Conservation (phyloP, 768 basidiomycete species). For the Kwoniella mangroviensis region DNA sequence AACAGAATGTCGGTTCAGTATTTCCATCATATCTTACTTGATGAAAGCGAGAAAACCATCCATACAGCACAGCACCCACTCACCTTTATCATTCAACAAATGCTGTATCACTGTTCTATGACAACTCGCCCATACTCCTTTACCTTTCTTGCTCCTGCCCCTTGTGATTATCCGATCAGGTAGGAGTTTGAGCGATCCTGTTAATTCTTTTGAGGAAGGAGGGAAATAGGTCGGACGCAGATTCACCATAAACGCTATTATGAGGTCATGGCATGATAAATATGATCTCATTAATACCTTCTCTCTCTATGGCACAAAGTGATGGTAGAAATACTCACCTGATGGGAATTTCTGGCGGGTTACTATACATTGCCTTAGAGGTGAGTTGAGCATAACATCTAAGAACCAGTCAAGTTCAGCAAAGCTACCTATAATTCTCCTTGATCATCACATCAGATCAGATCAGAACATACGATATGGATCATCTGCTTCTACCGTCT, state of each 20-base stretch:
- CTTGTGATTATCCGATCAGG: slow-evolving; percentile 12
- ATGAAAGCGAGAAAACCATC: too few species aligned
- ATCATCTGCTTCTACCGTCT: neutral
- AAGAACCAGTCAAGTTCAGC: neutral
- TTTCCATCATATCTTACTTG: neutral
- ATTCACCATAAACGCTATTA: slow-evolving; percentile 19
- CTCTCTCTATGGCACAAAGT: too few species aligned
- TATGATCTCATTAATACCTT: too few species aligned
- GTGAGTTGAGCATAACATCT: slow-evolving; percentile 11
- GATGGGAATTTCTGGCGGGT: slow-evolving; percentile 21
- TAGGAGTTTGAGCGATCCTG: slow-evolving; percentile 12
- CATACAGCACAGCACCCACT: neutral
- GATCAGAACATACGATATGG: slow-evolving; percentile 7
- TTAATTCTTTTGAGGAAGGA: neutral
- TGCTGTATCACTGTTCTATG: slow-evolving; percentile 2
- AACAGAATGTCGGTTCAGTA: neutral
- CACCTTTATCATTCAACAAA: slow-evolving; percentile 13
- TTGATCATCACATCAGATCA: neutral
- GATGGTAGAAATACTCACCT: slow-evolving; percentile 6
- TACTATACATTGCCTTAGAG: slow-evolving; percentile 18
- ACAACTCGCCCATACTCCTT: slow-evolving; percentile 19
- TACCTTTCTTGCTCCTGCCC: slow-evolving; percentile 11
- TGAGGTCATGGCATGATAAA: too few species aligned
- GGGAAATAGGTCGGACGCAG: slow-evolving; percentile 20
- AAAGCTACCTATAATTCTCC: neutral